These are phyloP conservation scores for Hypholoma sublateritium DNA, from an alignment of 768 basidiomycete genomes.

Conservation along the genomic window DNA sequence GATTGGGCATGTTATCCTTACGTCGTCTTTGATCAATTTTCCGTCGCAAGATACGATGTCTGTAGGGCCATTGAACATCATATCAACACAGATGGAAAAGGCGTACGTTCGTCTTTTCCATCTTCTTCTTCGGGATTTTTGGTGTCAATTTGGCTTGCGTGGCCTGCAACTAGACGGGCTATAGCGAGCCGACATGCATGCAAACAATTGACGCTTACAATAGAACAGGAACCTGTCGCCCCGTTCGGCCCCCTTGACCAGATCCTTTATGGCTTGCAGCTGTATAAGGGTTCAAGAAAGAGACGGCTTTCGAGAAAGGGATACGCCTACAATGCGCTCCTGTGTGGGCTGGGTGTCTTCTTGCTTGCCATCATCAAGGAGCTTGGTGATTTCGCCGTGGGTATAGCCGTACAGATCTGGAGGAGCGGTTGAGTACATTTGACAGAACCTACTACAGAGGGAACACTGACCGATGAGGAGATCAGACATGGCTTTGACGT, in stretches of 20 bases:
- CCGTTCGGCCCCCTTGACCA: not conserved
- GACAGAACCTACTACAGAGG: not conserved
- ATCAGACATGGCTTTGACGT: not conserved
- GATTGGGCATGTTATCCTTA: not conserved
- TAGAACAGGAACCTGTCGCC: conserved; percentile 1
- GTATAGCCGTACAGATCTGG: not conserved
- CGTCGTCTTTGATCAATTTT: conserved; percentile 1
- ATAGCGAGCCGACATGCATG: not conserved
- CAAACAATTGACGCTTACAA: not conserved
- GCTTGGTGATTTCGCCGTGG: not conserved
- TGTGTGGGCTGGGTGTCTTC: not conserved
- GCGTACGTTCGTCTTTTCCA: not conserved
- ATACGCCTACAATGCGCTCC: not conserved
- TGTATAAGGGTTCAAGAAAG: not conserved
- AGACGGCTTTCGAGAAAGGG: not conserved
- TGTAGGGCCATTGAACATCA: not conserved
- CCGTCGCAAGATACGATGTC: not conserved
- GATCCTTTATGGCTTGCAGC: not conserved
- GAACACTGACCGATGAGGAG: not conserved
- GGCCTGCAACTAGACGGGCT: not conserved
- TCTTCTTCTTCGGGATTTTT: conserved; percentile 4
- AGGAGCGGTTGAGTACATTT: not conserved
- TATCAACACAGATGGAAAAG: not conserved
- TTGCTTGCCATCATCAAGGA: not conserved
- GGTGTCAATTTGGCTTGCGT: not conserved